Base-by-base conservation (phyloP, 1,284 basidiomycete species). In the Puccinia coronata region DNA sequence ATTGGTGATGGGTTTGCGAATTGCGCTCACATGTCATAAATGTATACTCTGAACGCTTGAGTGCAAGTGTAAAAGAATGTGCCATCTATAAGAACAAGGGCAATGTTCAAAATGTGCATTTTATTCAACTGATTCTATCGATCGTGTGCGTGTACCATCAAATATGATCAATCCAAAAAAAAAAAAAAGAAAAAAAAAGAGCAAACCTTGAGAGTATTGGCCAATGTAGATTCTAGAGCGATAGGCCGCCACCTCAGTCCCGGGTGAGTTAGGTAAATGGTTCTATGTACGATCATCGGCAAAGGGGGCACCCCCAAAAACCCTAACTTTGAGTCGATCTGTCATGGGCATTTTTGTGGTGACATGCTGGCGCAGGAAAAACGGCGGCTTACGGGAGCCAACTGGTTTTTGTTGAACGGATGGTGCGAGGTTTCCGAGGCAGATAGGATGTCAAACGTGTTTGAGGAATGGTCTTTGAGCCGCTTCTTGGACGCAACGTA, bases 181-280 rank as follows among this genome's bases (percentile, higher is more conserved):
- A n/a, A n/a, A n/a, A 70, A 63, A 28, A 9, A 63, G 14, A 6
- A 18, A 70, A 59, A 57, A 85, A 93, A 92, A 0, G 91, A 91
- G 77, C 43, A 84, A 82, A 79, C 87, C 86, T 70, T 86, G 86
- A 82, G 94, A 95, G 86, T 92, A 98, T 86, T 98, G 96, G 0
- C 94, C 97, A 16, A 92, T 93, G 85, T 99, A 99, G 47, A 95
- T 91, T 81, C 95, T 93, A 18, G 91, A 88, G 3, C 89, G 89
- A 84, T 95, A 95, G 51, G 89, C 88, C 0, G 94, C 93, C 0
- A 98, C 95, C 16, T 94, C 90, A 0, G 93, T 93, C 3, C 96
- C 96, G 83, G 90, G 89, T 3, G 92, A 90, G 84, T 97, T 98
- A 0, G 96, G 96, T 14, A 97, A 87, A 31, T 93, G 88, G 63